Conservation (phyloP, 2,329 filamentous ascomycete species). For the Aspergillus pseudoviridinutans region DNA sequence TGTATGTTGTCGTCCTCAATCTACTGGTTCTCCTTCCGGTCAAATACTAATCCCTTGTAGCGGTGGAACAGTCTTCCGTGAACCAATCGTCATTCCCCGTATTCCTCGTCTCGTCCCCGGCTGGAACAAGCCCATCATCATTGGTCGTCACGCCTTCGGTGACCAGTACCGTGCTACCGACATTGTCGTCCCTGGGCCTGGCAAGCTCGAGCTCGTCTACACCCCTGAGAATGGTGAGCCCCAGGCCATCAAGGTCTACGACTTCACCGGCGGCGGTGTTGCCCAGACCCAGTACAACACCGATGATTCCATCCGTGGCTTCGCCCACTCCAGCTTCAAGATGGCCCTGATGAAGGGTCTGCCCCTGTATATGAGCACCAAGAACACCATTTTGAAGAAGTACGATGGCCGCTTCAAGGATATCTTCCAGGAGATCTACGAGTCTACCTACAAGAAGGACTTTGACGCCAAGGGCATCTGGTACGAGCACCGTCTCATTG, state of each 20-base stretch:
- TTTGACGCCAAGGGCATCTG: constrained; percentile 93
- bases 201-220: constrained; percentile 91
- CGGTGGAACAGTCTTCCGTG: constrained; percentile 96
- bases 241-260: constrained; percentile 82
- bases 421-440: constrained; percentile 97
- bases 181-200: constrained; percentile 72
- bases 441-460: constrained; percentile 76
- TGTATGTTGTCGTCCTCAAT: constrained; percentile 40
- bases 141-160: constrained; percentile 95
- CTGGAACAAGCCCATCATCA: constrained; percentile 99
- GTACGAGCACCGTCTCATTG: constrained; percentile 99
- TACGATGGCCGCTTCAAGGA: constrained; percentile 99
- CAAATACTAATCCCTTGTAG: constrained; percentile 30
- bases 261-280: constrained; percentile 82
- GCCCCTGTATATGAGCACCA: constrained; percentile 99
- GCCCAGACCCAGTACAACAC: constrained; percentile 98
- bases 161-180: constrained; percentile 99
- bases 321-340: constrained; percentile 96
- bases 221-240: constrained; percentile 76
- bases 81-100: constrained; percentile 92
- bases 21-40: not conserved
- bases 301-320: constrained; percentile 87
- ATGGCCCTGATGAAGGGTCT: constrained; percentile 80
- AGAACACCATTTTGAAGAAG: constrained; percentile 99
- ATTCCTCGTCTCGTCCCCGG: constrained; percentile 91